phyloP scores from a whole-genome alignment of 371 early-diverging fungal genomes.

The Syncephalastrum sp. region DNA sequence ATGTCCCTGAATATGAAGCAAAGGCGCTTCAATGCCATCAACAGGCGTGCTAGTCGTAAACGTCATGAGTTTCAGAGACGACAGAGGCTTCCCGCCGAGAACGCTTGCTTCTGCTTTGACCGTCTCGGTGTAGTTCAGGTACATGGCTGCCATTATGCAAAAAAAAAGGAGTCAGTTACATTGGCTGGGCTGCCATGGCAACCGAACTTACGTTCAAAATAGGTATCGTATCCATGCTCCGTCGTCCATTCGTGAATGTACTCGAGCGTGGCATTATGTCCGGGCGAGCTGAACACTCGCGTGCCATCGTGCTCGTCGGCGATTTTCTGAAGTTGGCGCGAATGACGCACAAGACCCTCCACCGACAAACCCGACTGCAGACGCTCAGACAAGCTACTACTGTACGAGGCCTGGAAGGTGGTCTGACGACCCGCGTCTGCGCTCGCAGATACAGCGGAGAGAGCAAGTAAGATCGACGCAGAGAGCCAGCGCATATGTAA shows the following conservation, averaged over 20 bases:
- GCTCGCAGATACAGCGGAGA: no score
- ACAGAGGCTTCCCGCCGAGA: background rate
- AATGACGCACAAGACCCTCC: slow-evolving; percentile 19
- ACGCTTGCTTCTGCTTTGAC: slow-evolving; percentile 10
- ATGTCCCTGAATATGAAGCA: slow-evolving; percentile 5
- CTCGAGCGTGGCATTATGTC: slow-evolving; percentile 12
- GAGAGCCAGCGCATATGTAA: no score
- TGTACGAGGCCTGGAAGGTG: no score
- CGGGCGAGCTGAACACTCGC: slow-evolving; percentile 13
- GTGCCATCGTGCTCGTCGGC: slow-evolving; percentile 13
- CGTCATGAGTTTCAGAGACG: slow-evolving; percentile 6
- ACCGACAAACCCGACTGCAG: slow-evolving; percentile 11
- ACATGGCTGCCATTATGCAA: slow-evolving; percentile 9
- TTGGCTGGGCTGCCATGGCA: background rate
- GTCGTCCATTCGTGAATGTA: slow-evolving; percentile 12
- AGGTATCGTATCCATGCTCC: slow-evolving; percentile 11
- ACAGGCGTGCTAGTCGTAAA: slow-evolving; percentile 14
- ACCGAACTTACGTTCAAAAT: slow-evolving; percentile 13
- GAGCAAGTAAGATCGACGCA: no score
- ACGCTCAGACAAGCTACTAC: slow-evolving; percentile 5
- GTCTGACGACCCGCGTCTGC: no score
- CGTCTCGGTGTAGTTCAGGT: slow-evolving; percentile 14
- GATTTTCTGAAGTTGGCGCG: slow-evolving; percentile 11
- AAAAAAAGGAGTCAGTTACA: background rate
- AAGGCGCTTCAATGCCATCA: slow-evolving; percentile 9